Percentiles rank a stretch among this genome's conserved stretches.
Conservation (phyloP, 1,284 basidiomycete species). For the Ganoderma leucocontextum region DNA sequence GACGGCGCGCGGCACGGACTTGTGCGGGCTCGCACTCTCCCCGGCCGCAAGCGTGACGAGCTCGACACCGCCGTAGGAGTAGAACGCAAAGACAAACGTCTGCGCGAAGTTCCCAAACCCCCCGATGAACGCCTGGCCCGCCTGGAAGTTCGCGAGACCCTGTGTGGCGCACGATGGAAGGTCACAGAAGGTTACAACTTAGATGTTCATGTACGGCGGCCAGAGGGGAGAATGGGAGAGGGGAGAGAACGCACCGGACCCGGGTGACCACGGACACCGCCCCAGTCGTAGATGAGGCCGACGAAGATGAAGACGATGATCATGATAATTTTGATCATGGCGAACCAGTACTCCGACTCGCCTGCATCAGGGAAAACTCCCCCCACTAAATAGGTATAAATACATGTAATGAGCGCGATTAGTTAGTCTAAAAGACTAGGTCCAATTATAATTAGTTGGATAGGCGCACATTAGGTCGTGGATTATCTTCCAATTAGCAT, state of each 20-base stretch:
- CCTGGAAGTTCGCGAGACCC: slow-evolving; percentile 62
- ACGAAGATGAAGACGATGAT: slow-evolving; percentile 44
- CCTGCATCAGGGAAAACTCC: no score
- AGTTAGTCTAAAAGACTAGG: no score
- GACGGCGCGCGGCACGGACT: slow-evolving; percentile 72
- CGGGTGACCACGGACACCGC: slow-evolving; percentile 59
- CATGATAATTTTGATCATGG: slow-evolving; percentile 44
- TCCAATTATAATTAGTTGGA: no score
- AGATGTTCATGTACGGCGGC: neutral
- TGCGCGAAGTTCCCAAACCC: slow-evolving; percentile 62
- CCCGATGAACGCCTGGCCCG: slow-evolving; percentile 59
- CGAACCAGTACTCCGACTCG: slow-evolving; percentile 45
- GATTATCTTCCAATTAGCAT: no score
- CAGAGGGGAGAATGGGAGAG: neutral
- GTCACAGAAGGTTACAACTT: neutral
- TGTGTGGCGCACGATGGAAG: slow-evolving; percentile 22
- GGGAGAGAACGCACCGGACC: slow-evolving; percentile 50
- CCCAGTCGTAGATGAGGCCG: slow-evolving; percentile 59
- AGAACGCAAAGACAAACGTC: slow-evolving; percentile 66
- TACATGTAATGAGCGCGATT: no score
- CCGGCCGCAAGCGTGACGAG: slow-evolving; percentile 74
- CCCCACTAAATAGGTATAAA: no score
- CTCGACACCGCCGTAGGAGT: slow-evolving; percentile 81
- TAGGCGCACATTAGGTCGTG: no score
- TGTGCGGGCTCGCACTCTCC: slow-evolving; percentile 64